Base-by-base conservation (phyloP, 164 flowering plant genomes). In the Chimonanthus praecox region DNA sequence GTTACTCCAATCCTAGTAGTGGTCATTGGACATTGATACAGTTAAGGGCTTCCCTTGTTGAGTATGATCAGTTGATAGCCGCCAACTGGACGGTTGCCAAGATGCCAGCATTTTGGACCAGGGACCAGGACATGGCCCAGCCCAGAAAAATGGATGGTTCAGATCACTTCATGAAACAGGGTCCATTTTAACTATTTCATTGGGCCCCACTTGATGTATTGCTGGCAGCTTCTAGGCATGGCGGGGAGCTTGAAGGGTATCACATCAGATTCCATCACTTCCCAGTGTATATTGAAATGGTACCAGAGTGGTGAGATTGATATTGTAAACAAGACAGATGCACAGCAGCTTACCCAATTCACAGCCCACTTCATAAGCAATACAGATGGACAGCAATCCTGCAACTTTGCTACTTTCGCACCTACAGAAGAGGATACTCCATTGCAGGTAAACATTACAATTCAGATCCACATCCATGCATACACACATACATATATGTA, bases 171-270 rank as follows among this genome's bases (percentile, higher is more conserved):
- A 13, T 10, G 61, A 6, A 13, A 58, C 8, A 16, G n/a, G 65
- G 65, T 20, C 20, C 65, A n/a, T 33, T 62, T 33, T 44, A 3
- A 10, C 9, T 66, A 11, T 44, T 7, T 47, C 60, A 10, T 54
- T 13, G 11, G n/a, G 60, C 15, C n/a, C 60, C 11, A 54, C 10
- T 9, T 54, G 11, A 11, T 54, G 60, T 54, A 54, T 54, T 33
- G 10, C 16, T 54, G 60, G 60, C 89, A 95, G 99, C 91, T 95
- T 47, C 73, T 93, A 61, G 99, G 99, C 0, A 73, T 92, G 67
- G 70, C 89, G 44, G 89, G 86, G 74, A 84, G 77, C 78, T 75
- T 92, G 82, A 90, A 92, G 84, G 99, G 97, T 16, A 88, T 95
- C 9, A 93, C 98, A 68, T 88, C 96, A 67, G 87, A 81, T 13